A percentile compares a stretch with the other conserved stretches of the same genome.
These are phyloP conservation scores for Chrysanthemum seticuspe DNA, from an alignment of 129 eudicot genomes.

Conservation along the genomic window DNA sequence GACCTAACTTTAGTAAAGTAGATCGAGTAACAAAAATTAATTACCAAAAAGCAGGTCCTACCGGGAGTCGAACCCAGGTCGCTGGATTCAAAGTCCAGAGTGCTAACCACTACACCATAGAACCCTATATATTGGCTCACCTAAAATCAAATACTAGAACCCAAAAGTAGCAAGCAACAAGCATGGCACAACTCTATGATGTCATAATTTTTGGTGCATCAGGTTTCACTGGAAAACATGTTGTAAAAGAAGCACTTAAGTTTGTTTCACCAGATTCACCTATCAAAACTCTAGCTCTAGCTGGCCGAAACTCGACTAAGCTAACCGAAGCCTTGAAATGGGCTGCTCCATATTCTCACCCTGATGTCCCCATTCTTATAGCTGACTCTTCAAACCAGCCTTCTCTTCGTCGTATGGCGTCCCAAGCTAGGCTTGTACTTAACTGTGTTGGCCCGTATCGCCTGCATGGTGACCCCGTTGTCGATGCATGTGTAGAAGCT, in stretches of 20 bases:
- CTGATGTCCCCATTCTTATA: conserved; percentile 39
- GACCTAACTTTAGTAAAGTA: not conserved
- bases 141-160: not conserved
- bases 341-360: conserved; percentile 44
- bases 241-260: conserved; percentile 81
- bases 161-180: not conserved
- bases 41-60: conserved; percentile 56
- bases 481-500: conserved; percentile 60
- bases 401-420: conserved; percentile 62
- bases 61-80: conserved; percentile 99
- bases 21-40: not conserved
- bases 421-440: conserved; percentile 62
- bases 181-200: conserved; percentile 43
- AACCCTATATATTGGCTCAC: conserved; percentile 34
- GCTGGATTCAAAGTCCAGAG: conserved; percentile 99
- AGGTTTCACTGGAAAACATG: conserved; percentile 91
- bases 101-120: conserved; percentile 99
- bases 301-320: conserved; percentile 50
- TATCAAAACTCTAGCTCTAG: conserved; percentile 58
- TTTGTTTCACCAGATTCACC: conserved; percentile 63
- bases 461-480: conserved; percentile 59
- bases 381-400: conserved; percentile 49
- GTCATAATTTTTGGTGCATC: conserved; percentile 82
- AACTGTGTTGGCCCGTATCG: conserved; percentile 73
- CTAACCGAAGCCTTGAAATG: conserved; percentile 49